These are phyloP conservation scores for Tuber magnatum DNA, from an alignment of 495 filamentous ascomycete genomes.

Conservation along the genomic window DNA sequence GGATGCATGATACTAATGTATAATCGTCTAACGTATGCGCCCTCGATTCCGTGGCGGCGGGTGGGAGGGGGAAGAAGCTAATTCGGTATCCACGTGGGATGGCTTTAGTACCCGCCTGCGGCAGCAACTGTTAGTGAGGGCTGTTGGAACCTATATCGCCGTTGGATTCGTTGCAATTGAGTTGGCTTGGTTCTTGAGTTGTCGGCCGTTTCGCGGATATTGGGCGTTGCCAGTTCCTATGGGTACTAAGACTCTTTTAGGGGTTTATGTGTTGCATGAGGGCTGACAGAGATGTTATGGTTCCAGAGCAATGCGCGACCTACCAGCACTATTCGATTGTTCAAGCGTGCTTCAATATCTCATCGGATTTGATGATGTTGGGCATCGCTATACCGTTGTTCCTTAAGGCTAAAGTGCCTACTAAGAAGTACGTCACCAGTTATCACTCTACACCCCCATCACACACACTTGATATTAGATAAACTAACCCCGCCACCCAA, in stretches of 20 bases:
- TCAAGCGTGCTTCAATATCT: conserved; percentile 49
- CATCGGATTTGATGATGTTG: conserved; percentile 48
- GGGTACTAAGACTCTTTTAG: conserved; percentile 9
- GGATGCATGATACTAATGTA: conserved; percentile 51
- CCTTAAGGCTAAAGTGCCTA: conserved; percentile 41
- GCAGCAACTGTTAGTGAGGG: conserved; percentile 40
- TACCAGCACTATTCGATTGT: conserved; percentile 47
- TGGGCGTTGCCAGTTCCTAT: conserved; percentile 46
- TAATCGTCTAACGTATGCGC: conserved; percentile 43
- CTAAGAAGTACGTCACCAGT: conserved; percentile 34
- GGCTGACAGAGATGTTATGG: conserved; percentile 2
- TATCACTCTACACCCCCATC: neutral
- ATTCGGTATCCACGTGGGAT: neutral
- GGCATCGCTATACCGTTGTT: conserved; percentile 46
- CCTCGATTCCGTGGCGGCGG: neutral
- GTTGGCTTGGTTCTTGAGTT: conserved; percentile 44
- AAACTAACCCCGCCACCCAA: neutral
- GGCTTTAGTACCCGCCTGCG: conserved; percentile 32
- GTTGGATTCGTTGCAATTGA: conserved; percentile 42
- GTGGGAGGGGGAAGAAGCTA: neutral
- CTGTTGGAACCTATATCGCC: conserved; percentile 41
- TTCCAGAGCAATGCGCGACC: conserved; percentile 46
- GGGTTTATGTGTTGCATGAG: neutral
- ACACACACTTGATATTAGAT: neutral
- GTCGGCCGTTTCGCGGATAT: conserved; percentile 43